Evolutionary conservation across 768 basidiomycete genomes (phyloP), one percentile per base, ranked within the genome.

Genomic region (Boletus reticulatus): DNA sequence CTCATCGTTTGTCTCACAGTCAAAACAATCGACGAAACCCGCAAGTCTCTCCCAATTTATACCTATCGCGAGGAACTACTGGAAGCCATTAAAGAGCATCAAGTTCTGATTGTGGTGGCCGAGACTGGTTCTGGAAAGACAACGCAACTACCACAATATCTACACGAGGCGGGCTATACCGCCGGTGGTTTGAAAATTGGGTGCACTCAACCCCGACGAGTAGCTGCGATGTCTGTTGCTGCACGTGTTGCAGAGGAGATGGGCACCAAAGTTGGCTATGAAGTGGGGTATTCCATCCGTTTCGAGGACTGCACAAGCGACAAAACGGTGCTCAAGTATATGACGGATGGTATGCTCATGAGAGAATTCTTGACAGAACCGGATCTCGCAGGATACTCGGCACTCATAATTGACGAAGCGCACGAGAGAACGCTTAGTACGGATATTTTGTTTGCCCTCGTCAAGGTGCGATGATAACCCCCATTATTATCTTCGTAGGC

Each of bases 301-400:
- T 99, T 99, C 75, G 97, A 99, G 74, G 97, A 99, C 72, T 97
- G 94, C 72, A 99, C 97, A 19, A 97, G 93, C 76, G 94, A 98
- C 79, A 98, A 97, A 78, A 99, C 97, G 5, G 89, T 95, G 43
- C 79, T 99, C 67, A 98, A 99, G 74, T 99, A 99, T 74, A 97
- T 99, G 97, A 99, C 97, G 43, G 97, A 99, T 67, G 97, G 97
- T 34, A 98, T 99, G 97, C 79, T 99, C 27, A 76, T 98, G 43
- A 83, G 97, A 66, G 94, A 98, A 72, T 98, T 98, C 73, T 75
- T 99, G 66, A 98, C 97, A 11, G 97, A 99, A 71, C 97, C 97
- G 0, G 93, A 95, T 75, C 74, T 99, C 51, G 96, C 93, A 14
- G 92, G 92, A 5, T 99, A 98, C 70, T 88, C 94, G 45, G 92